Evolutionary conservation across 345 rosid species (phyloP).

Genomic region (Combretum micranthum): DNA sequence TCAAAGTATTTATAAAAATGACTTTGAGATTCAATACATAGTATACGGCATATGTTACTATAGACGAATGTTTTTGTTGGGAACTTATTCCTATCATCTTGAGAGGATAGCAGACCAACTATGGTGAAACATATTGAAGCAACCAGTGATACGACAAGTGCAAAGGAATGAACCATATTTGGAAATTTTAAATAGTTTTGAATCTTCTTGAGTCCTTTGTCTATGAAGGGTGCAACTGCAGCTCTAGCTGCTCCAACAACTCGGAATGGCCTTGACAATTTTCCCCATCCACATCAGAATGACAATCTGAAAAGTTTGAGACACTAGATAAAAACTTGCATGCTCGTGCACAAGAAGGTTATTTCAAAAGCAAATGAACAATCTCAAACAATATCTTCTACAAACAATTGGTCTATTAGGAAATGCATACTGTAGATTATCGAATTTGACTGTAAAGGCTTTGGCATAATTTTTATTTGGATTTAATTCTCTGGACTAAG

Average conservation of each 20-base stretch:
- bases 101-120: slow-evolving; percentile 29
- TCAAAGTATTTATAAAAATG: neutral
- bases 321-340: neutral
- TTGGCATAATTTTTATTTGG: too few species aligned
- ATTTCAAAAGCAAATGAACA: too few species aligned
- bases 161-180: slow-evolving; percentile 25
- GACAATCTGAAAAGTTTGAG: slow-evolving; percentile 20
- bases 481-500: too few species aligned
- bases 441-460: too few species aligned
- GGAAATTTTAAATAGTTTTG: slow-evolving; percentile 25
- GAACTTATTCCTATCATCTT: slow-evolving; percentile 24
- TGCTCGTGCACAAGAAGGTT: too few species aligned
- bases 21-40: neutral
- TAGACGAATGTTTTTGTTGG: too few species aligned
- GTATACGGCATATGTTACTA: neutral
- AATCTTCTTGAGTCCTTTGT: slow-evolving; percentile 29
- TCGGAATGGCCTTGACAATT: slow-evolving; percentile 32
- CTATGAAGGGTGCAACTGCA: slow-evolving; percentile 26
- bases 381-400: neutral
- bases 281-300: slow-evolving; percentile 42
- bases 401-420: neutral
- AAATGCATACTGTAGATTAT: too few species aligned
- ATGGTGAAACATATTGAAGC: slow-evolving; percentile 16
- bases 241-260: too few species aligned
- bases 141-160: slow-evolving; percentile 20